Evolutionary conservation across 495 filamentous ascomycete species (phyloP), one percentile per base, ranked within the genome.

Genomic region (Symbiotaphrina buchneri): DNA sequence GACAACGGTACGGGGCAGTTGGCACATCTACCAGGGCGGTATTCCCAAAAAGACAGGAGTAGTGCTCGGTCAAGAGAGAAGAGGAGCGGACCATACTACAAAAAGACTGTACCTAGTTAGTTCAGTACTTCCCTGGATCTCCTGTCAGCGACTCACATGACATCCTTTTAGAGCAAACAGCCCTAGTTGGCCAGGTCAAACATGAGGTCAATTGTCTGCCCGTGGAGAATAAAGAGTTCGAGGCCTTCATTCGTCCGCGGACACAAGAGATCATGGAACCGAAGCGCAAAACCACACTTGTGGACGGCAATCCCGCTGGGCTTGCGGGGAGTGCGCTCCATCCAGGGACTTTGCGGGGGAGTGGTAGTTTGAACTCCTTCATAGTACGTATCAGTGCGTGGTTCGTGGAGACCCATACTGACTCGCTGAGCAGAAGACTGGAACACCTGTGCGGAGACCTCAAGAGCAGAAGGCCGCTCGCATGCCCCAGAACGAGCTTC

Each of bases 71-170:
- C 61, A 13, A 60, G 61, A 17, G 71, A 67, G 30, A 66, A 63
- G 45, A 61, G 61, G 35, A 68, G 64, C 43, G 63, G 71, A 34
- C 71, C 74, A 10, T 81, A 73, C 42, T 63, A 69, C 37, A 63
- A 71, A 28, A 80, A 75, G 46, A 73, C 76, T 6, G 73, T 93
- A 42, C 82, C 83, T 15, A 91, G 81, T 84, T 49, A n/a, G n/a
- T n/a, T n/a, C n/a, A 3, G n/a, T 28, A 21, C 25, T 22, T 25
- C 2, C 14, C 18, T 21, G 11, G 18, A 5, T 13, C 23, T 33
- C 30, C 33, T 4, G 4, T 21, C 7, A 29, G 30, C 18, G 7
- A 13, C 21, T 28, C 33, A 36, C 44, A 58, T 3, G 56, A 35
- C 34, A n/a, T 21, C 8, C 10, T 27, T 27, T 10, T 40, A 84